Conservation (phyloP, 2,329 filamentous ascomycete species). For the Ophiostoma montium region DNA sequence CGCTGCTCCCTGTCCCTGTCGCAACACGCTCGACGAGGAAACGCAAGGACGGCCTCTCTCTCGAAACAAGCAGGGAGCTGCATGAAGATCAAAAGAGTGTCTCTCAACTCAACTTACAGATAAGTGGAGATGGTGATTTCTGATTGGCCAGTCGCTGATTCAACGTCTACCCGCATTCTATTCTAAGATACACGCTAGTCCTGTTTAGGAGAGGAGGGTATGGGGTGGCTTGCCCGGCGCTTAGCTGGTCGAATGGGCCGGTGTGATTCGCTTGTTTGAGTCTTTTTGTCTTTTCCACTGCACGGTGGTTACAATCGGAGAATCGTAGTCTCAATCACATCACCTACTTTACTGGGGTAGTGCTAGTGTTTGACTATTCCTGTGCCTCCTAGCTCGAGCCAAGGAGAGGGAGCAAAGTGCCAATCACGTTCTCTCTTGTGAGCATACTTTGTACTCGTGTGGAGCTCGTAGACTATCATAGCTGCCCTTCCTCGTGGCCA, state of each 20-base stretch:
- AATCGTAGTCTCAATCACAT: background rate
- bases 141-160: background rate
- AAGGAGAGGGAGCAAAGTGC: too few relatives aligned
- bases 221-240: slow-evolving; percentile 11
- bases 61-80: background rate
- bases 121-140: background rate
- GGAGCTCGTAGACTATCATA: too few relatives aligned
- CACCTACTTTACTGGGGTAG: background rate
- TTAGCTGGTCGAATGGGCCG: slow-evolving; percentile 10
- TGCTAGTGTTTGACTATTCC: too few relatives aligned
- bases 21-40: background rate
- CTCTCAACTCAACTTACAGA: background rate
- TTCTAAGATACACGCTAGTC: background rate
- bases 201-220: background rate
- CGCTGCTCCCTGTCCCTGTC: too few relatives aligned
- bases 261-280: slow-evolving; percentile 5
- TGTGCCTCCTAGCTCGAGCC: too few relatives aligned
- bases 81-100: background rate
- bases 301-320: background rate
- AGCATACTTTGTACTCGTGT: too few relatives aligned
- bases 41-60: too few relatives aligned
- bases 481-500: too few relatives aligned
- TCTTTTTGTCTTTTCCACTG: background rate
- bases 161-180: background rate
- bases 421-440: too few relatives aligned